Percentiles rank a stretch among this genome's conserved stretches.
phyloP scores from a whole-genome alignment of 2,329 filamentous ascomycete species.

The Paraphoma chrysanthemicola region DNA sequence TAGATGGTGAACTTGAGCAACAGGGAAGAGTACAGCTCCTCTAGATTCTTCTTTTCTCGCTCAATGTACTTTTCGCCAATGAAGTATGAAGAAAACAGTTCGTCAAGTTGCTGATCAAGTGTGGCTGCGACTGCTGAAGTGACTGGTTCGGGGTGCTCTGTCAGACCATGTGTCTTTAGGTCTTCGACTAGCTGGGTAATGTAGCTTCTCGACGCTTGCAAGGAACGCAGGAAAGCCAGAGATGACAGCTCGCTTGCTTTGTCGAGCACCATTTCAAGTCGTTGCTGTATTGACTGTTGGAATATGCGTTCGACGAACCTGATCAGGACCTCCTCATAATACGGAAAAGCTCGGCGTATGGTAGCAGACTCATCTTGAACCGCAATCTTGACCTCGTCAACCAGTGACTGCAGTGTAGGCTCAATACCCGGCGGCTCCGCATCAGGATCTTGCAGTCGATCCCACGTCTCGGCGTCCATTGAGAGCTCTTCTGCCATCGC shows the following conservation, averaged over 20 bases:
- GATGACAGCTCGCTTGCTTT: constrained; percentile 93
- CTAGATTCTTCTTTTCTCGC: constrained; percentile 70
- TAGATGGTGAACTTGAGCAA: constrained; percentile 98
- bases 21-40: constrained; percentile 86
- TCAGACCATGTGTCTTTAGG: constrained; percentile 90
- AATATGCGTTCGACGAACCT: constrained; percentile 96
- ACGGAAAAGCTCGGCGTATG: constrained; percentile 95
- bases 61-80: constrained; percentile 71
- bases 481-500: constrained; percentile 85
- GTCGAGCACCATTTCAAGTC: constrained; percentile 92
- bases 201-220: constrained; percentile 90
- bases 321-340: constrained; percentile 89
- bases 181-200: constrained; percentile 90
- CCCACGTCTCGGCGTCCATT: constrained; percentile 78
- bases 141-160: constrained; percentile 91
- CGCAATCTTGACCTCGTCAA: constrained; percentile 93
- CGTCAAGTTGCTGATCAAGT: constrained; percentile 72
- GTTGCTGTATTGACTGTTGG: constrained; percentile 96
- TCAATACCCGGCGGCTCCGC: constrained; percentile 90
- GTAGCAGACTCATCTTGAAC: constrained; percentile 97
- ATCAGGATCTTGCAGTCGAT: constrained; percentile 91
- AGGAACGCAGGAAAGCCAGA: constrained; percentile 84
- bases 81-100: constrained; percentile 71
- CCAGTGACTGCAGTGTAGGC: constrained; percentile 85
- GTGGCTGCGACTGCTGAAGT: constrained; percentile 80